Conservation (phyloP, 441 rosid genomes). For the Euphorbia neoarborescens region DNA sequence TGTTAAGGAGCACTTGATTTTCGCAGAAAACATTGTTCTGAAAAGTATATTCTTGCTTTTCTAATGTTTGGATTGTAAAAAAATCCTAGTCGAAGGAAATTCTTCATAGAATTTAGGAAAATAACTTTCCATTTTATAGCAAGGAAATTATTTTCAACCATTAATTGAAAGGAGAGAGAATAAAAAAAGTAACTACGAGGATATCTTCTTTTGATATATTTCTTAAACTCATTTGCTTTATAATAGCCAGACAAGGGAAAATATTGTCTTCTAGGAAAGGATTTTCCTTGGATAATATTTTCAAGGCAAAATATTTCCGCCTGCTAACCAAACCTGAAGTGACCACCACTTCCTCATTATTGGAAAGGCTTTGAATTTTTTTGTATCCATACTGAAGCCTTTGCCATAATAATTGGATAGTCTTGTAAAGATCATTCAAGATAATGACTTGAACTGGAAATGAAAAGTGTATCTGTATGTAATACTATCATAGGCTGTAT, state of each 20-base stretch:
- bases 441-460: neutral
- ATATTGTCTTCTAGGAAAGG: neutral
- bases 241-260: neutral
- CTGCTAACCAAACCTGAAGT: neutral
- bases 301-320: neutral
- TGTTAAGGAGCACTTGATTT: neutral
- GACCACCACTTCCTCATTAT: neutral
- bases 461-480: neutral
- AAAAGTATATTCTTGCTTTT: neutral
- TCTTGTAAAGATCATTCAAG: neutral
- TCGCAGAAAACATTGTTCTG: neutral
- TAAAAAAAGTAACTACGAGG: neutral
- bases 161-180: neutral
- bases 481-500: conserved; percentile 6
- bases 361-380: conserved; percentile 8
- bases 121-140: neutral
- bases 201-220: neutral
- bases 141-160: neutral
- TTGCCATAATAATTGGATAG: neutral
- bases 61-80: neutral
- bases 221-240: neutral
- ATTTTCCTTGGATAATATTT: neutral
- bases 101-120: neutral
- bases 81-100: neutral
- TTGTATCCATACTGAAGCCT: neutral